Base-by-base conservation (phyloP, 176 grass and related monocot species). In the Aechmea fasciata region DNA sequence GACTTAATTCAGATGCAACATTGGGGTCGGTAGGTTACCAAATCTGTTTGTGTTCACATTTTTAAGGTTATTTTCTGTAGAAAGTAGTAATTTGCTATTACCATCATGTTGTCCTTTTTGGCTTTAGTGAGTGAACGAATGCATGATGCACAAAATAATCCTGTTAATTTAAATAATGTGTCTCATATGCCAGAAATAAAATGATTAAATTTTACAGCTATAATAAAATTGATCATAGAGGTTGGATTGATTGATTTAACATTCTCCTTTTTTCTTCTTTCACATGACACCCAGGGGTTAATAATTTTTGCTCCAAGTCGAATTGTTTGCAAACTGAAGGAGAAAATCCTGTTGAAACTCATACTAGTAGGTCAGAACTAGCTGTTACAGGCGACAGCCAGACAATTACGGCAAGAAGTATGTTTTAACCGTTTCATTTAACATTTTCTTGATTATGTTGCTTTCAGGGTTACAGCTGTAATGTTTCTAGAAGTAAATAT, bases 321-420 rank as follows among this genome's bases (percentile, higher is more conserved):
- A 67, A 47, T 67, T 49, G 65, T 47, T n/a, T 12, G 11, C 13
- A n/a, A 47, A 67, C 9, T 12, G 28, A 67, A 10, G 65, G 28
- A 49, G 65, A 67, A 48, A 48, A 67, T 47, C 33, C 33, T 11
- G 65, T 67, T 67, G 65, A 33, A 67, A 49, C 65, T 67, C 14
- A 67, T 13, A 10, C 4, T 17, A n/a, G 28, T 48, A 67, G 48
- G 26, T 67, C 9, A 33, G 65, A 67, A 15, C 65, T 13, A 10
- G 13, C 65, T 67, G 11, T 47, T 18, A n/a, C 65, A 9, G 14
- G n/a, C n/a, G 65, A 17, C 33, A 67, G 20, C n/a, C 55, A 20
- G 10, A 33, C 12, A 67, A 33, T 15, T 47, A 13, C 15, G 26
- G 26, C 14, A 67, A 7, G 20, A n/a, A 12, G 65, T 67, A 67